Evolutionary conservation across 257 asterid species (phyloP).

Genomic region (Verbascum thapsus): DNA sequence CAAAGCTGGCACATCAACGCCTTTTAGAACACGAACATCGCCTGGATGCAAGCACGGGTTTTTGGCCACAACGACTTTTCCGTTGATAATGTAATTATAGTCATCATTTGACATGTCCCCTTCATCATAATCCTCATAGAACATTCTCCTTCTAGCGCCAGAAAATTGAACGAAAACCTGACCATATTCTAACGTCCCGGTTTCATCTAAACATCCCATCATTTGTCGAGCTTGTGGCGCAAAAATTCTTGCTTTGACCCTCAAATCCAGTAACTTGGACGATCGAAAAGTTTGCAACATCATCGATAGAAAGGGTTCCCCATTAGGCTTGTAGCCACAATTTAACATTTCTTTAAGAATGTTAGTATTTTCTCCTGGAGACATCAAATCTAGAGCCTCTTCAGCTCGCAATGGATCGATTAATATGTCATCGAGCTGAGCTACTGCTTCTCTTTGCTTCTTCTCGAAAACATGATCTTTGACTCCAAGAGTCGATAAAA

Average conservation of each 20-base stretch:
- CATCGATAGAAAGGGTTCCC: constrained; percentile 64
- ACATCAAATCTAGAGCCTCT: constrained; percentile 80
- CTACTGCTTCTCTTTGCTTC: constrained; percentile 52
- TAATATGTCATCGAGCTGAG: constrained; percentile 60
- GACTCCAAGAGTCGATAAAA: constrained; percentile 58
- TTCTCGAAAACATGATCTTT: constrained; percentile 40
- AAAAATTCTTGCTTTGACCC: constrained; percentile 49
- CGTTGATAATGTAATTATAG: constrained; percentile 31
- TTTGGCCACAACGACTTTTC: constrained; percentile 76
- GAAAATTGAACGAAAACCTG: constrained; percentile 78
- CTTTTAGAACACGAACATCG: constrained; percentile 75
- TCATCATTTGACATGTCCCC: constrained; percentile 12
- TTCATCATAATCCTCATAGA: constrained; percentile 40
- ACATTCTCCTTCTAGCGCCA: constrained; percentile 39
- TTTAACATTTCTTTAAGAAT: constrained; percentile 55
- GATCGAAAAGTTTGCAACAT: constrained; percentile 58
- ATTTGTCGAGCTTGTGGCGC: constrained; percentile 53
- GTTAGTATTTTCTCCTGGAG: constrained; percentile 62
- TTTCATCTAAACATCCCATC: constrained; percentile 97
- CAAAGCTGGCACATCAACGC: constrained; percentile 57
- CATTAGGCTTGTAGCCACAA: constrained; percentile 61
- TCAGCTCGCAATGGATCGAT: constrained; percentile 66
- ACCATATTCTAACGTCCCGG: constrained; percentile 73
- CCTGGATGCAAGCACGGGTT: constrained; percentile 98
- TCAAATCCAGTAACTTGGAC: constrained; percentile 54